Evolutionary conservation across 176 grass and related monocot genomes (phyloP).

Genomic region (Triticum timopheevii): DNA sequence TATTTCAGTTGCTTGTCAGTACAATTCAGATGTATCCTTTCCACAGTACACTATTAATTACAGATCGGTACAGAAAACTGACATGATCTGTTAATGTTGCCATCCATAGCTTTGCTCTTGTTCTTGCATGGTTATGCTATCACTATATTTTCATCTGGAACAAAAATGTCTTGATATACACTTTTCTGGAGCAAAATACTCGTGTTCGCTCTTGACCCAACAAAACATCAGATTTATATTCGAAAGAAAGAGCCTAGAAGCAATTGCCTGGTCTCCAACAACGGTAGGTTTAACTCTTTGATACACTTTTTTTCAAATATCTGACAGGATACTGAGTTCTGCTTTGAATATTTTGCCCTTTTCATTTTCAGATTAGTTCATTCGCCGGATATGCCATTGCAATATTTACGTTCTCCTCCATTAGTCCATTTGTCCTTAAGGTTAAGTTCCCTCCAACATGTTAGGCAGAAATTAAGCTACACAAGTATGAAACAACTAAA

Average conservation of each 20-base stretch:
- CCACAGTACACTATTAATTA: background rate
- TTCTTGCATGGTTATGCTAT: background rate
- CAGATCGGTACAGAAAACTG: background rate
- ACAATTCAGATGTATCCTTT: constrained; percentile 68
- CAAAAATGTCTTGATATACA: background rate
- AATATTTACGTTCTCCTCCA: constrained; percentile 46
- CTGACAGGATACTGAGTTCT: constrained; percentile 14
- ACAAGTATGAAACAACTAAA: constrained; percentile 3
- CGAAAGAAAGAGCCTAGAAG: constrained; percentile 50
- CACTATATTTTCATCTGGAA: background rate
- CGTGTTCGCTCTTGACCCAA: constrained; percentile 21
- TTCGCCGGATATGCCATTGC: constrained; percentile 50
- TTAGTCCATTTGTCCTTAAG: constrained; percentile 59
- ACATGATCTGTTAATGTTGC: background rate
- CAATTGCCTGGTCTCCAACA: constrained; percentile 49
- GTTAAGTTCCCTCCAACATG: constrained; percentile 24
- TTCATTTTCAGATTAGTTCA: constrained; percentile 38
- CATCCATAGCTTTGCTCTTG: background rate
- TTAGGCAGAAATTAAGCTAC: background rate
- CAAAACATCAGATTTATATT: constrained; percentile 43
- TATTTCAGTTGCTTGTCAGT: constrained; percentile 61
- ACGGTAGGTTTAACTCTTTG: constrained; percentile 38
- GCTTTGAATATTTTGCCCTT: background rate
- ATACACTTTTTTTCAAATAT: constrained; percentile 1
- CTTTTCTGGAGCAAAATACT: background rate